phyloP scores from a whole-genome alignment of 2,329 filamentous ascomycete genomes.

The Aureobasidium sp. region DNA sequence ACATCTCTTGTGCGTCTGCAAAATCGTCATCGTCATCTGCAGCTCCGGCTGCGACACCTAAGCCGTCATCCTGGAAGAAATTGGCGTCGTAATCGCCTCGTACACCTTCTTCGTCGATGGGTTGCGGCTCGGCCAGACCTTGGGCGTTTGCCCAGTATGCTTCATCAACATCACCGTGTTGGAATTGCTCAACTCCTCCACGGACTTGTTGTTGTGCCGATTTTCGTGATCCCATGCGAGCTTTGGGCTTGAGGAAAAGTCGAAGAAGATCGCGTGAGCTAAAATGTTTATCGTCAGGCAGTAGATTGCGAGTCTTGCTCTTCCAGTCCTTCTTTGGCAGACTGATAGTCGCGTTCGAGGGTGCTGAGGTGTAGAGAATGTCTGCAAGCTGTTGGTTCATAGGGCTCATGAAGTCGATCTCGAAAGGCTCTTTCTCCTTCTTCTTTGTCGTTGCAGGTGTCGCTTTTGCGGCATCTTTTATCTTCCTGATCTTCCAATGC shows the following conservation, averaged over 20 bases:
- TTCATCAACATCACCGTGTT: constrained; percentile 85
- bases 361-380: constrained; percentile 81
- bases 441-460: constrained; percentile 66
- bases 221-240: constrained; percentile 77
- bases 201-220: constrained; percentile 51
- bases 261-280: constrained; percentile 91
- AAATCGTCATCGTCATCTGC: constrained; percentile 80
- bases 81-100: constrained; percentile 94
- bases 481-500: constrained; percentile 96
- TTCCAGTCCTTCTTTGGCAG: constrained; percentile 96
- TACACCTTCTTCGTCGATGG: constrained; percentile 51
- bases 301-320: constrained; percentile 90
- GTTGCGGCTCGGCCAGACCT: constrained; percentile 42
- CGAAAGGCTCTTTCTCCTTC: constrained; percentile 97
- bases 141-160: constrained; percentile 91
- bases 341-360: constrained; percentile 82
- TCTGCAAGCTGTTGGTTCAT: constrained; percentile 78
- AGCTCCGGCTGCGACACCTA: constrained; percentile 71
- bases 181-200: constrained; percentile 52
- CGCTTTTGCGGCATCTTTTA: constrained; percentile 77
- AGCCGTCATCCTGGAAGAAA: constrained; percentile 93
- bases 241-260: constrained; percentile 95
- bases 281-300: constrained; percentile 99
- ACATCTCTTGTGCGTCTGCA: constrained; percentile 82
- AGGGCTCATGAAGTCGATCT: constrained; percentile 88